Base-by-base conservation (phyloP, 192 early-diverging fungal genomes). In the Podila verticillata region DNA sequence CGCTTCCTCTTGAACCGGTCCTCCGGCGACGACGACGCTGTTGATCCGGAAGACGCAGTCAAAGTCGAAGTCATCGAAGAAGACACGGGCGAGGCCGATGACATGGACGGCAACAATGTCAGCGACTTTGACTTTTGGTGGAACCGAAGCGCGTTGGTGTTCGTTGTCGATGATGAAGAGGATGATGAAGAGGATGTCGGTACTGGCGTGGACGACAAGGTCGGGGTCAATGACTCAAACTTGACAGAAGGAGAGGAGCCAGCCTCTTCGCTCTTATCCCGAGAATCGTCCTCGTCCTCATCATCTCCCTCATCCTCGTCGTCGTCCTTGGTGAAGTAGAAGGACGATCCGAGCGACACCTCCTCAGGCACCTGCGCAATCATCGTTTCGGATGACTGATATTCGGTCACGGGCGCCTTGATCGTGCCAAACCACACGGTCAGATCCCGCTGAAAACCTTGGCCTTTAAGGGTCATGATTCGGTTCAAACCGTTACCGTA, bases 371-470 rank as follows among this genome's bases (percentile, higher is more conserved):
- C 68, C 30, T 74, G 72, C 22, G 82, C 85, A 4, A 84, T 65
- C 10, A 88, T 24, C 17, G 74, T 65, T 58, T 90, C 89, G 12
- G 84, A 70, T 12, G 83, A 86, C 26, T 84, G 73, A 62, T 81
- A 85, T 26, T 90, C 89, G 0, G 75, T 83, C 39, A 81, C 70
- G 3, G 84, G 74, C 7, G 86, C 83, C 63, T 88, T 87, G 51
- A 86, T 73, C 59, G 91, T 90, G 35, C 90, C 93, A 73, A 95
- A 95, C 85, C 88, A 86, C 26, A 95, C 90, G 5, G 85, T 88
- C 72, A 95, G 79, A 66, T 93, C 91, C 1, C 89, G 87, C 0
- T 88, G 74, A 64, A 93, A 93, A 49, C 92, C 92, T n/a, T 91
- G 84, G 7, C 93, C 93, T 58, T 90, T 86, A 34, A 95, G 73